Evolutionary conservation across 2,329 filamentous ascomycete genomes (phyloP).

Genomic region (Leptographium flavum): DNA sequence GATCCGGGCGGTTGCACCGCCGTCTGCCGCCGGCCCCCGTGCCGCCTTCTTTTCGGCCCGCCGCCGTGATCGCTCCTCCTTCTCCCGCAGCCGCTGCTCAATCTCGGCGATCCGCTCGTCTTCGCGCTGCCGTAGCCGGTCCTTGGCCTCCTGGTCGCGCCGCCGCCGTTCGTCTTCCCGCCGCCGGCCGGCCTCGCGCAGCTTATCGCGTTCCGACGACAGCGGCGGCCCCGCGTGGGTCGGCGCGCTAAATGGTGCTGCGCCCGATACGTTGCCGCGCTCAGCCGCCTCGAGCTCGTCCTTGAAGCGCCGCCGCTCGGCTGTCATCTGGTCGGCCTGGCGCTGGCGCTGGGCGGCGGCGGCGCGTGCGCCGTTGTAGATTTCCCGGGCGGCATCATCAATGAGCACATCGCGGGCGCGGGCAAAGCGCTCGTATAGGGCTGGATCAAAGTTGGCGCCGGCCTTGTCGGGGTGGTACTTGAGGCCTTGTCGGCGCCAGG

Average conservation of each 20-base stretch:
- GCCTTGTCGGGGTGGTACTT: conserved; percentile 93
- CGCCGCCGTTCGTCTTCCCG: conserved; percentile 26
- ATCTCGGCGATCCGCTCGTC: conserved; percentile 27
- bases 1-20: not conserved
- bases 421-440: conserved; percentile 73
- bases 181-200: conserved; percentile 20
- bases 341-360: conserved; percentile 55
- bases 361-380: conserved; percentile 65
- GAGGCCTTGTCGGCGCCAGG: conserved; percentile 66
- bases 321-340: conserved; percentile 60
- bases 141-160: conserved; percentile 26
- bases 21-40: not conserved
- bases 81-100: conserved; percentile 27
- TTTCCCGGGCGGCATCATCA: conserved; percentile 52
- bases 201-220: conserved; percentile 16
- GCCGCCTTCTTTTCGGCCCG: conserved; percentile 26
- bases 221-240: conserved; percentile 1
- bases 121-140: conserved; percentile 23
- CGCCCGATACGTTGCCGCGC: conserved; percentile 16
- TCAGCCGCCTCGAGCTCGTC: conserved; percentile 78
- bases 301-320: conserved; percentile 59
- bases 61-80: conserved; percentile 22
- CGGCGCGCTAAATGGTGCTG: not conserved
- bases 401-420: conserved; percentile 76
- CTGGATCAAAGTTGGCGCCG: conserved; percentile 56